Evolutionary conservation across 2,329 filamentous ascomycete genomes (phyloP).

Genomic region (Diaporthe longicolla): DNA sequence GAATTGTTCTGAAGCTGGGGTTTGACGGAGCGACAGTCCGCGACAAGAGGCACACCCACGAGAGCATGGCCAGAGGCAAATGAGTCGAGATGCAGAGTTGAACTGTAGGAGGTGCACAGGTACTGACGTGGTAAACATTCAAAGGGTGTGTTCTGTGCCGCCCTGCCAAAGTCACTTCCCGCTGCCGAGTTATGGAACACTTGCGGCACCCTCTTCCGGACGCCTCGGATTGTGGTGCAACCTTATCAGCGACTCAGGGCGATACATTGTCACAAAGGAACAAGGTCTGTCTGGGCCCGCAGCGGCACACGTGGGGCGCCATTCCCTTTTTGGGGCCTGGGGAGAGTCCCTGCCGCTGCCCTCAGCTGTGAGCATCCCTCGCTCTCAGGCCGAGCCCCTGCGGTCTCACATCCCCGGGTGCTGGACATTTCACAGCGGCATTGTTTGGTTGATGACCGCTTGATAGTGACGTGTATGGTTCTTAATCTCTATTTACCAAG

Average conservation of each 20-base stretch:
- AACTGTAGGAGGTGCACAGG: conserved; percentile 16
- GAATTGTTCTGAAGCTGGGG: not conserved
- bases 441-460: not conserved
- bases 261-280: conserved; percentile 17
- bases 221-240: conserved; percentile 23
- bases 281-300: conserved; percentile 12
- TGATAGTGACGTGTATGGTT: not conserved
- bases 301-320: conserved; percentile 35
- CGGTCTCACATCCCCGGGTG: not conserved
- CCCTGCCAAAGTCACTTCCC: conserved; percentile 21
- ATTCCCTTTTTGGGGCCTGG: conserved; percentile 12
- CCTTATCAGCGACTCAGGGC: conserved; percentile 36
- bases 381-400: not conserved
- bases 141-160: conserved; percentile 19
- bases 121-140: conserved; percentile 35
- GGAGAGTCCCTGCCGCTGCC: not conserved
- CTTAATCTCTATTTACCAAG: conserved; percentile 55
- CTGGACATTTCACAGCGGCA: not conserved
- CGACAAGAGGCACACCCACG: conserved; percentile 6
- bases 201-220: not conserved
- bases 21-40: not conserved
- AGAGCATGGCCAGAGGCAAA: conserved; percentile 3
- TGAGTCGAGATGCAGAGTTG: conserved; percentile 16
- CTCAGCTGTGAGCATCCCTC: conserved; percentile 14
- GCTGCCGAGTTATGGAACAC: conserved; percentile 34